Percentiles rank a stretch among this genome's conserved stretches.
Evolutionary conservation across 768 basidiomycete species (phyloP).

Genomic region (Kwoniella botswanensis): DNA sequence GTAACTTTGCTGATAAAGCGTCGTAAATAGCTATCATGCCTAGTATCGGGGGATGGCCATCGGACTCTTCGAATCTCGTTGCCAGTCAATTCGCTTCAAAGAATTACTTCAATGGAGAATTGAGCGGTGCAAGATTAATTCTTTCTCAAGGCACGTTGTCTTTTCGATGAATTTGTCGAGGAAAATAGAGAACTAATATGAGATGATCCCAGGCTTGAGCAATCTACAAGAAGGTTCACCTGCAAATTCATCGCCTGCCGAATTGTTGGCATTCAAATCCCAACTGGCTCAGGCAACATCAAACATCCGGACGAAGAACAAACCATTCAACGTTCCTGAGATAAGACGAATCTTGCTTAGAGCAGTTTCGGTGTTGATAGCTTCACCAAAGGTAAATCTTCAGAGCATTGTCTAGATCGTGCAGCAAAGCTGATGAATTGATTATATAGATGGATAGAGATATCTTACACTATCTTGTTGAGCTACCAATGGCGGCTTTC

Average conservation of each 20-base stretch:
- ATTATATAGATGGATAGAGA: conserved; percentile 76
- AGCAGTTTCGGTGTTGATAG: conserved; percentile 79
- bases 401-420: background rate
- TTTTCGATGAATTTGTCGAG: background rate
- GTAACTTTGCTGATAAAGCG: background rate
- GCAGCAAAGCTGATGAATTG: conserved; percentile 21
- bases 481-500: conserved; percentile 84
- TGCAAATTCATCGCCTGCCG: conserved; percentile 65
- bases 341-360: conserved; percentile 84
- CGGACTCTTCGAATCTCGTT: conserved; percentile 80
- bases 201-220: conserved; percentile 62
- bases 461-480: conserved; percentile 82
- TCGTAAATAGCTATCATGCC: conserved; percentile 54
- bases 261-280: conserved; percentile 70
- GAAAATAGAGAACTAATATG: background rate
- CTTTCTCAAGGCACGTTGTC: conserved; percentile 38
- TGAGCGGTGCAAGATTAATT: conserved; percentile 67
- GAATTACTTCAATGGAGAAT: conserved; percentile 86
- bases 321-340: conserved; percentile 77
- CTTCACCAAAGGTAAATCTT: conserved; percentile 66
- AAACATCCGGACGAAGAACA: conserved; percentile 73
- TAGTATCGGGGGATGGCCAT: conserved; percentile 64
- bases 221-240: conserved; percentile 70
- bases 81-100: conserved; percentile 87
- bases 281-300: conserved; percentile 71